Base-by-base conservation (phyloP, 208 protist genomes). In the Acanthamoeba lenticulata region DNA sequence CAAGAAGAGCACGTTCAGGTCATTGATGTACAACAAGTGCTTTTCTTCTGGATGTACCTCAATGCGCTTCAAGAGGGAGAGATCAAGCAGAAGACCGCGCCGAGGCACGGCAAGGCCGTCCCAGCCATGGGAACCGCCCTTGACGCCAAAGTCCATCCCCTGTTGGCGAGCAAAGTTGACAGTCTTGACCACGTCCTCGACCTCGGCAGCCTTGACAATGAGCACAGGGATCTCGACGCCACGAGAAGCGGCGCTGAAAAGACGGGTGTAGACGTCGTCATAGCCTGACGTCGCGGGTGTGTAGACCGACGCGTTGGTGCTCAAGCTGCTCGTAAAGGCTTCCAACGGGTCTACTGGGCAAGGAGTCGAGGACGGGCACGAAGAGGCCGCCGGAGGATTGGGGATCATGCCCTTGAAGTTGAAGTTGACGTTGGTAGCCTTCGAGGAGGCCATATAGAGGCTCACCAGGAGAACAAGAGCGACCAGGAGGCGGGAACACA, bases 121-220 rank as follows among this genome's bases (percentile, higher is more conserved):
- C 17, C 7, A 36, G 29, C 29, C 65, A 55, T 94, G 91, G 1
- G 49, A 49, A 24, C 91, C 91, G 19, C 62, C 65, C 45, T 65
- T 94, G 32, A 94, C 40, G 5, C n/a, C 91, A 60, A 94, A 52
- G 3, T 34, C 45, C 0, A 94, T 11, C 17, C 44, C n/a, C 42
- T 83, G 38, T 3, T 86, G 40, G 34, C 91, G 27, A n/a, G 91
- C 38, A 34, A 47, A 94, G 19, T 94, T 86, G 11, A 94, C n/a
- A 1, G 67, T 13, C 15, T 57, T 88, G 21, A 86, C 38, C 17
- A 94, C 42, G 85, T 94, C 91, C 19, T 83, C 3, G n/a, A 65
- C 32, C 65, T 94, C 55, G 19, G 57, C 65, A 38, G 67, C 21
- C 32, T 62, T 69, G 29, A 94, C 91, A 1, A 94, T 94, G 24